These are phyloP conservation scores for Haplosporangium gracile DNA, from an alignment of 192 early-diverging fungal species.

Conservation along the genomic window DNA sequence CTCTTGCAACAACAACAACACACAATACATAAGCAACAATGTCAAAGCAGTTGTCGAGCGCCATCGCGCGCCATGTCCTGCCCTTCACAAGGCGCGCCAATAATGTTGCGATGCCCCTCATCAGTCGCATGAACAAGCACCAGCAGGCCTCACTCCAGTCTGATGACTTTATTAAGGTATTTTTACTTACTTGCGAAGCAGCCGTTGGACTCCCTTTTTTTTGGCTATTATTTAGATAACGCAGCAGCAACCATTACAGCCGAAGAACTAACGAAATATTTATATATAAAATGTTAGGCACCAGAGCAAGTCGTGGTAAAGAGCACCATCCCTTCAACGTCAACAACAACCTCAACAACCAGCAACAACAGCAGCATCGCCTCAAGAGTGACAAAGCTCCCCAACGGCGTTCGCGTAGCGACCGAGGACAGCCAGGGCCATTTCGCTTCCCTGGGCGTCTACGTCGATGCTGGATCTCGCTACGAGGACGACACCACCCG, in stretches of 20 bases:
- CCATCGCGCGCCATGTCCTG: conserved; percentile 53
- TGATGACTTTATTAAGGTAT: conserved; percentile 49
- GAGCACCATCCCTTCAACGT: background rate
- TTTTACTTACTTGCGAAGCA: too few species aligned
- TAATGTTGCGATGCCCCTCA: conserved; percentile 28
- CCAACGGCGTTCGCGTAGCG: conserved; percentile 91
- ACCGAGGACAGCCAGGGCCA: conserved; percentile 88
- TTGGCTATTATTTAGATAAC: background rate
- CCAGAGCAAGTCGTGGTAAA: conserved; percentile 15
- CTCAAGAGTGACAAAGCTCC: conserved; percentile 78
- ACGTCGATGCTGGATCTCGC: conserved; percentile 91
- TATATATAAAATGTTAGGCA: background rate
- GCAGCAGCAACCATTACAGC: too few species aligned
- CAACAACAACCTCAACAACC: background rate
- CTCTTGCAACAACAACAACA: background rate
- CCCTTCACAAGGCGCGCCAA: conserved; percentile 50
- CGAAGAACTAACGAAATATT: too few species aligned
- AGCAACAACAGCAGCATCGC: conserved; percentile 7
- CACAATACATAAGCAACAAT: background rate
- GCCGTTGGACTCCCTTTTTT: background rate
- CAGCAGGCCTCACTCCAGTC: conserved; percentile 48
- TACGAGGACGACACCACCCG: conserved; percentile 79
- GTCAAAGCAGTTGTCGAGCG: conserved; percentile 47
- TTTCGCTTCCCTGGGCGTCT: conserved; percentile 91
- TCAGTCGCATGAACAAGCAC: conserved; percentile 54